Evolutionary conservation across 2,329 filamentous ascomycete genomes (phyloP).

Genomic region (Trichophaea hybrida): DNA sequence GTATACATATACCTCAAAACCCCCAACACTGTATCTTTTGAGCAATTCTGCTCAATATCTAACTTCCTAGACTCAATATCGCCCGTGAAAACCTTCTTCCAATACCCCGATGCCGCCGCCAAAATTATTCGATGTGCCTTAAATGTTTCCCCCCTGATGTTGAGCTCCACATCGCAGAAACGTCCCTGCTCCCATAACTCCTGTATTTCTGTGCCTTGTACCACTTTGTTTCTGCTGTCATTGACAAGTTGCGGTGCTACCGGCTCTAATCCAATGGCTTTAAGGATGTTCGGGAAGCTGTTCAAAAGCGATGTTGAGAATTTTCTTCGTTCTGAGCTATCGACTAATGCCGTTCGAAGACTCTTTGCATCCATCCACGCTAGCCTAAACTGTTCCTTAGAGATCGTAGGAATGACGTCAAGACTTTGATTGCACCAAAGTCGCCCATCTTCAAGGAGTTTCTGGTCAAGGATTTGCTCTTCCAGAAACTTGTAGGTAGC

Average conservation of each 20-base stretch:
- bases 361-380: not conserved
- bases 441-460: not conserved
- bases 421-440: not conserved
- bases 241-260: not conserved
- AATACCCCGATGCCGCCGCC: not conserved
- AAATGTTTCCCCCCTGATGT: not conserved
- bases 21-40: not conserved
- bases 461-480: not conserved
- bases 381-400: not conserved
- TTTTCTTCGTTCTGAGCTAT: not conserved
- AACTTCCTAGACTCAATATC: not conserved
- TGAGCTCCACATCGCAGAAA: constrained; percentile 12
- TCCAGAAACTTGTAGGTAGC: not conserved
- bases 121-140: not conserved
- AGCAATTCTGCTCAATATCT: not conserved
- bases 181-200: constrained; percentile 1
- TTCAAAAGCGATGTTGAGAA: not conserved
- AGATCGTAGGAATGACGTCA: not conserved
- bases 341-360: not conserved
- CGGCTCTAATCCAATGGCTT: not conserved
- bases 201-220: not conserved
- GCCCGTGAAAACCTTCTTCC: not conserved
- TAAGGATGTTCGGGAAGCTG: not conserved
- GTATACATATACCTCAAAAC: not conserved
- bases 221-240: not conserved